phyloP scores from a whole-genome alignment of 2,329 filamentous ascomycete species.

The Ascosphaera pollenicola region DNA sequence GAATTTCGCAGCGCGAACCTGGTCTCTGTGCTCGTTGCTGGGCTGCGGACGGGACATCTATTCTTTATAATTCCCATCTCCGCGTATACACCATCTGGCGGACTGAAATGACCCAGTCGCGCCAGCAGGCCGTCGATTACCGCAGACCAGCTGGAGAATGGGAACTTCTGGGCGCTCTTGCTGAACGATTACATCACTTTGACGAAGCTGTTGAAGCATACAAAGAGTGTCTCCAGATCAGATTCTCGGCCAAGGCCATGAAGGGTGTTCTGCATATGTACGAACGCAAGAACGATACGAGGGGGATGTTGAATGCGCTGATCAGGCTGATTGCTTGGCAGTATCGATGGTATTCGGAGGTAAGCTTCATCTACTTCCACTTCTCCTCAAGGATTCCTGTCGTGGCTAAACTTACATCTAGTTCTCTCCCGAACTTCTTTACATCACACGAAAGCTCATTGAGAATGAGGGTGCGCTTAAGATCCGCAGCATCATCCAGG shows the following conservation, averaged over 20 bases:
- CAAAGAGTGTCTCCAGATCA: constrained; percentile 60
- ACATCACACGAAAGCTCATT: constrained; percentile 74
- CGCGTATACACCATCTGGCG: constrained; percentile 99
- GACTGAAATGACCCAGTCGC: constrained; percentile 90
- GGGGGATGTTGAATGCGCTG: constrained; percentile 62
- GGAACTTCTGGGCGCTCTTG: constrained; percentile 89
- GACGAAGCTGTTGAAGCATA: constrained; percentile 90
- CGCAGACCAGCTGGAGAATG: constrained; percentile 94
- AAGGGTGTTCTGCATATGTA: constrained; percentile 62
- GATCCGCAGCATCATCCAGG: constrained; percentile 89
- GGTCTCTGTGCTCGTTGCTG: constrained; percentile 7
- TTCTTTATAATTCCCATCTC: constrained; percentile 35
- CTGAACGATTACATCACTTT: constrained; percentile 75
- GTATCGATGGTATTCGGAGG: constrained; percentile 97
- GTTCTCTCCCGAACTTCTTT: constrained; percentile 82
- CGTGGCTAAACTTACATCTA: constrained; percentile 15
- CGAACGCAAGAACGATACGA: constrained; percentile 54
- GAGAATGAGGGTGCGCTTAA: constrained; percentile 97
- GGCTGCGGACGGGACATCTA: constrained; percentile 6
- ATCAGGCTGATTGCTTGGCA: constrained; percentile 94
- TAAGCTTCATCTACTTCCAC: constrained; percentile 13
- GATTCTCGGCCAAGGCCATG: constrained; percentile 86
- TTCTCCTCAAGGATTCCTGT: background rate
- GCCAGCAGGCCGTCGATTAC: constrained; percentile 82
- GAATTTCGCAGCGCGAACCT: constrained; percentile 57